Evolutionary conservation across 768 basidiomycete species (phyloP).

Genomic region (Sarcomyxa edulis): DNA sequence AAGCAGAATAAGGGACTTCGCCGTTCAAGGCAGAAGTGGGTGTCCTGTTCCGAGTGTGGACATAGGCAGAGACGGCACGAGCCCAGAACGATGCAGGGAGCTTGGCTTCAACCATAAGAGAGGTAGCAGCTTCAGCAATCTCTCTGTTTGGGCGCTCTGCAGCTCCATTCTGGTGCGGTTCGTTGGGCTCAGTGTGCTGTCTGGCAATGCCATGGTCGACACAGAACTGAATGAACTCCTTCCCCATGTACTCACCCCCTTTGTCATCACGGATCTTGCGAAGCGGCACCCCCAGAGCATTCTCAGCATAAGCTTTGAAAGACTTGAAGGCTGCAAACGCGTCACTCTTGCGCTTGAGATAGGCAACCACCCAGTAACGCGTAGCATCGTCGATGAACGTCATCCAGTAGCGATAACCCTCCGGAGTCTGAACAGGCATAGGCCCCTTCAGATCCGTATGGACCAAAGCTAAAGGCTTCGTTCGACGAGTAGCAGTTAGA

Average conservation of each 20-base stretch:
- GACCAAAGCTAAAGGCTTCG: conserved; percentile 5
- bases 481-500: conserved; percentile 1
- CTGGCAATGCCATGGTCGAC: conserved; percentile 17
- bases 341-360: conserved; percentile 16
- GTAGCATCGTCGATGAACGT: conserved; percentile 12
- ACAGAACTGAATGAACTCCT: conserved; percentile 15
- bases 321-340: conserved; percentile 20
- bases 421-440: conserved; percentile 7
- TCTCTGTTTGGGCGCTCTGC: conserved; percentile 33
- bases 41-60: conserved; percentile 16
- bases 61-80: conserved; percentile 13
- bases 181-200: conserved; percentile 16
- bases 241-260: conserved; percentile 28
- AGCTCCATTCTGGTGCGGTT: conserved; percentile 38
- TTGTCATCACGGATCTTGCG: conserved; percentile 24
- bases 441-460: conserved; percentile 19
- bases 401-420: conserved; percentile 12
- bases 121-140: conserved; percentile 22
- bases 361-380: conserved; percentile 7
- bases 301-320: conserved; percentile 29
- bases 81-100: conserved; percentile 17
- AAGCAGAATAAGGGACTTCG: conserved; percentile 11
- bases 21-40: conserved; percentile 10
- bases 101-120: conserved; percentile 21
- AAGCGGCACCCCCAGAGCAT: conserved; percentile 17